Evolutionary conservation across 192 early-diverging fungal genomes (phyloP).

Genomic region (Coemansia sp.): DNA sequence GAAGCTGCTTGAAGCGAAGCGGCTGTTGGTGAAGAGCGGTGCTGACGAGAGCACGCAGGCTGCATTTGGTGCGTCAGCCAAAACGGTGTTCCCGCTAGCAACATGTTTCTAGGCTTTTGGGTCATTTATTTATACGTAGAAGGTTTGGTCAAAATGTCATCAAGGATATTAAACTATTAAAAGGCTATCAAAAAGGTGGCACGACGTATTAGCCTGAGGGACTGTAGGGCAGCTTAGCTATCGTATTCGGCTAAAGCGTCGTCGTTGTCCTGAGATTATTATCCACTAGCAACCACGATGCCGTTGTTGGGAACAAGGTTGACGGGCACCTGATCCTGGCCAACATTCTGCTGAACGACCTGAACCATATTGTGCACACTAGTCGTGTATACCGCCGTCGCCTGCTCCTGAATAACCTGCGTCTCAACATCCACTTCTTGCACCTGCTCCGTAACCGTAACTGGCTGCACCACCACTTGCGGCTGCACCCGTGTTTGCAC

Average conservation of each 20-base stretch:
- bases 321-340: conserved; percentile 20
- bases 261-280: not conserved
- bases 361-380: conserved; percentile 47
- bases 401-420: conserved; percentile 43
- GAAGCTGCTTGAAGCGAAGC: conserved; percentile 22
- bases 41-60: conserved; percentile 15
- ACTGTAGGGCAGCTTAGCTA: not conserved
- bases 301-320: conserved; percentile 7
- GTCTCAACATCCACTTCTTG: conserved; percentile 39
- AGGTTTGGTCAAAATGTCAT: not conserved
- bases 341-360: conserved; percentile 50
- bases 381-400: conserved; percentile 32
- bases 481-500: conserved; percentile 42
- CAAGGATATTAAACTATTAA: not conserved
- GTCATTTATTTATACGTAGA: not conserved
- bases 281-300: not conserved
- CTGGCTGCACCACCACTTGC: conserved; percentile 47
- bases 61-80: conserved; percentile 19
- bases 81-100: conserved; percentile 34
- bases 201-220: not conserved
- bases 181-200: not conserved
- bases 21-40: conserved; percentile 21
- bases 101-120: conserved; percentile 32
- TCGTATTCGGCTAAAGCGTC: not conserved
- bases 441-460: conserved; percentile 48